These are phyloP conservation scores for Samsoniella hepiali DNA, from an alignment of 2,329 filamentous ascomycete genomes.

Conservation along the genomic window DNA sequence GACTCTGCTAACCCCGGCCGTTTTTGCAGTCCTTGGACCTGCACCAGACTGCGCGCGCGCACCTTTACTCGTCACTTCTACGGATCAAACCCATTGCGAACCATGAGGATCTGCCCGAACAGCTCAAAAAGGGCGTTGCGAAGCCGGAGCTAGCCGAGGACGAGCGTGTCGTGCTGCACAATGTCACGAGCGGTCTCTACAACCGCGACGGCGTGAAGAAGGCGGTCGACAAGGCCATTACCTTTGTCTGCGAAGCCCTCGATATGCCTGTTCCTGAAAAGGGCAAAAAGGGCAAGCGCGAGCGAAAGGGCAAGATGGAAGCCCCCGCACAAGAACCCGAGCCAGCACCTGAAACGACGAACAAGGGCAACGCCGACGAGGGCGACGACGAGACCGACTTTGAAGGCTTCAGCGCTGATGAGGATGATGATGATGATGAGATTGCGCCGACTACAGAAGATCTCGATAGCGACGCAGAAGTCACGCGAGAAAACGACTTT, in stretches of 20 bases:
- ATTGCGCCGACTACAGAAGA: conserved; percentile 19
- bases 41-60: conserved; percentile 54
- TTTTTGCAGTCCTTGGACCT: conserved; percentile 51
- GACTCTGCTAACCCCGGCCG: conserved; percentile 10
- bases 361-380: conserved; percentile 23
- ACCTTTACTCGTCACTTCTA: conserved; percentile 53
- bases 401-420: conserved; percentile 34
- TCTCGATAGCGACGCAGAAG: conserved; percentile 27
- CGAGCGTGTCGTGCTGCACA: conserved; percentile 50
- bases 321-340: conserved; percentile 23
- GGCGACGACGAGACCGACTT: conserved; percentile 35
- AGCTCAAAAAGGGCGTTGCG: conserved; percentile 44
- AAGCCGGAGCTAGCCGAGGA: conserved; percentile 52
- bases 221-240: conserved; percentile 46
- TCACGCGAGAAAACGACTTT: conserved; percentile 33
- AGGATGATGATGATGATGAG: conserved; percentile 26
- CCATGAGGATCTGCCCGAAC: conserved; percentile 47
- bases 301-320: conserved; percentile 32
- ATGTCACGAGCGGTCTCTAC: conserved; percentile 57
- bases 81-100: conserved; percentile 52
- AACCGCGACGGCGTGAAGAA: conserved; percentile 50
- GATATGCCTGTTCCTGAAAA: conserved; percentile 48
- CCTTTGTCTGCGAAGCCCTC: conserved; percentile 47
- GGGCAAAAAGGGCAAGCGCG: conserved; percentile 32
- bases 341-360: neutral